These are phyloP conservation scores for Ceratobasidium sp. DNA, from an alignment of 1,284 basidiomycete species.

Conservation along the genomic window DNA sequence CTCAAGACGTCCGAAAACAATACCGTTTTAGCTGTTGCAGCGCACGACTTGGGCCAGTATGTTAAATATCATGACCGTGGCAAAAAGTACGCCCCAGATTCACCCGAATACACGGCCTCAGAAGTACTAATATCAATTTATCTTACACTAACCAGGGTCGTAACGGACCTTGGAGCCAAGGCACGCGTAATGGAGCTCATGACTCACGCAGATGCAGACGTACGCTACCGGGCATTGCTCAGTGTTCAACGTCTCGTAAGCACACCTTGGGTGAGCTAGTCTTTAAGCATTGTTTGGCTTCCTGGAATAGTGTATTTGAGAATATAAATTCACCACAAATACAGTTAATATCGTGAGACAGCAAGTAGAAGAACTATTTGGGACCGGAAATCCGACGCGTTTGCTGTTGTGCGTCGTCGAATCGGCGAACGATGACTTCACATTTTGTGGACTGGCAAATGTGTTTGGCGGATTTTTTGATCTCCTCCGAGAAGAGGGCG, in stretches of 20 bases:
- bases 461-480: constrained; percentile 86
- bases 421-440: constrained; percentile 84
- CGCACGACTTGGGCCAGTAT: constrained; percentile 94
- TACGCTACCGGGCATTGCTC: constrained; percentile 91
- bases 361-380: constrained; percentile 17
- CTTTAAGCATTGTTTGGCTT: neutral
- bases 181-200: constrained; percentile 94
- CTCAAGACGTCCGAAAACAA: constrained; percentile 80
- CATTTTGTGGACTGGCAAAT: constrained; percentile 91
- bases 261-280: constrained; percentile 72
- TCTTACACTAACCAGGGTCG: constrained; percentile 65
- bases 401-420: constrained; percentile 87
- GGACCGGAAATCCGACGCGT: constrained; percentile 69
- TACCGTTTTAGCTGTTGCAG: constrained; percentile 86
- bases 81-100: constrained; percentile 78
- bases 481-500: constrained; percentile 85
- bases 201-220: constrained; percentile 88
- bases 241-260: constrained; percentile 86
- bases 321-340: constrained; percentile 24
- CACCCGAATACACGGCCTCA: neutral
- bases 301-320: constrained; percentile 23
- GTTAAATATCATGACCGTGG: constrained; percentile 90
- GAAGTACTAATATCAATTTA: neutral
- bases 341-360: neutral
- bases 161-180: constrained; percentile 90